These are phyloP conservation scores for Houttuynia cordata DNA, from an alignment of 164 flowering plant genomes.

Conservation along the genomic window DNA sequence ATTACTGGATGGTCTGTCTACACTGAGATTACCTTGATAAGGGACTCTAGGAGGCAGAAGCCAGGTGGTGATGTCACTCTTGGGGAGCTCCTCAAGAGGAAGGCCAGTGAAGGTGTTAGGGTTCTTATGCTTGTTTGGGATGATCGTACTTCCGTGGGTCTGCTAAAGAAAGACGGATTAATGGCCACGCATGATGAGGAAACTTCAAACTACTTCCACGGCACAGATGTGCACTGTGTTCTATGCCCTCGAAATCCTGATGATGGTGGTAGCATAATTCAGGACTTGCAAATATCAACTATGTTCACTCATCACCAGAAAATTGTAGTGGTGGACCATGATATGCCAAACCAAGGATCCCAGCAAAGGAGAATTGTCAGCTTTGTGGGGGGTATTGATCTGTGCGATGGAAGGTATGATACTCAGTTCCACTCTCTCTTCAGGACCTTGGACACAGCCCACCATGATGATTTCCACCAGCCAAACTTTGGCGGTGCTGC, in stretches of 20 bases:
- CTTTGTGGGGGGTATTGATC: conserved; percentile 68
- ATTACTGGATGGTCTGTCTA: conserved; percentile 78
- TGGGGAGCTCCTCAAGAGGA: conserved; percentile 65
- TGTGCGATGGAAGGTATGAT: conserved; percentile 73
- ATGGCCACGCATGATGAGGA: conserved; percentile 84
- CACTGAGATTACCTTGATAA: conserved; percentile 44
- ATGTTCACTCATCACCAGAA: conserved; percentile 90
- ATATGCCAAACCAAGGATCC: conserved; percentile 22
- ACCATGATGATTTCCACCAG: conserved; percentile 66
- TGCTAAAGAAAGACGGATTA: conserved; percentile 53
- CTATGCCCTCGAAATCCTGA: conserved; percentile 74
- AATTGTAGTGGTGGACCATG: conserved; percentile 50
- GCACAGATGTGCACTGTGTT: conserved; percentile 48
- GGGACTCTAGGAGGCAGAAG: conserved; percentile 49
- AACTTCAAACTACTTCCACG: conserved; percentile 36
- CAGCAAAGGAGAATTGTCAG: conserved; percentile 53
- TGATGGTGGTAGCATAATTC: conserved; percentile 42
- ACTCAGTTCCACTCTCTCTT: conserved; percentile 56
- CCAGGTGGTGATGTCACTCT: conserved; percentile 47
- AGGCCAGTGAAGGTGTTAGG: conserved; percentile 68
- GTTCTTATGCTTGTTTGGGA: conserved; percentile 86
- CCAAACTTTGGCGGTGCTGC: conserved; percentile 49
- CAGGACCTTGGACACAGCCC: conserved; percentile 42
- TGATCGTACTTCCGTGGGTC: conserved; percentile 53
- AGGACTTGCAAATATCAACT: conserved; percentile 45